Evolutionary conservation across 306 rosid species (phyloP), one percentile per base, ranked within the genome.

Genomic region (Oxytropis ochrocephala): DNA sequence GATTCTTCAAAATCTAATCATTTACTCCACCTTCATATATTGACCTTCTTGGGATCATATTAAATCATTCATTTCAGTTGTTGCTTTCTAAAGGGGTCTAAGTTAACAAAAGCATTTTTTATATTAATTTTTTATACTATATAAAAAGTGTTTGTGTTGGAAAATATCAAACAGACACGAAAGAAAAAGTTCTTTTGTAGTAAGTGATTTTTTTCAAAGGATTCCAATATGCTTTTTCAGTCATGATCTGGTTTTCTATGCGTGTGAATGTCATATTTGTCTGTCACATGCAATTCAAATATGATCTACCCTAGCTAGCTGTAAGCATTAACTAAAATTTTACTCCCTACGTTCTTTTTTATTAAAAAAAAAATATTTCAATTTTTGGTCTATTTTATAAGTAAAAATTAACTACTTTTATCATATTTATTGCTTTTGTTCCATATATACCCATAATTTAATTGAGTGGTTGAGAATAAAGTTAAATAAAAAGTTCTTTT

Each of bases 1-100:
- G 72, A 63, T 73, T 73, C 72, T 52, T 63, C 65, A 62, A 35
- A 24, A 52, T 51, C 71, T 73, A 63, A 73, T 62, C 64, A 51
- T 63, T 8, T 35, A 73, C 64, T 24, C 70, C 44, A 62, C 54
- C 46, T 14, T 63, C 50, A 11, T 61, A 14, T 18, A 46, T 13
- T 27, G 36, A 53, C 33, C 17, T 30, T 70, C 11, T 39, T 24
- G 32, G 53, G 7, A 46, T 71, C 29, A 47, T 47, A 2, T 47
- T 72, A 59, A 44, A 59, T 18, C 59, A 32, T 18, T 18, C 39
- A 32, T 18, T 72, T 72, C 5, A n/a, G n/a, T n/a, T 2, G 50
- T 47, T 72, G 60, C 58, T 72, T 72, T 71, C 33, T 67, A 35
- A 8, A 17, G 36, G 50, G 13, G 7, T 19, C 38, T 11, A 55